Evolutionary conservation across 495 filamentous ascomycete genomes (phyloP).

Genomic region (Ramalina intermedia): DNA sequence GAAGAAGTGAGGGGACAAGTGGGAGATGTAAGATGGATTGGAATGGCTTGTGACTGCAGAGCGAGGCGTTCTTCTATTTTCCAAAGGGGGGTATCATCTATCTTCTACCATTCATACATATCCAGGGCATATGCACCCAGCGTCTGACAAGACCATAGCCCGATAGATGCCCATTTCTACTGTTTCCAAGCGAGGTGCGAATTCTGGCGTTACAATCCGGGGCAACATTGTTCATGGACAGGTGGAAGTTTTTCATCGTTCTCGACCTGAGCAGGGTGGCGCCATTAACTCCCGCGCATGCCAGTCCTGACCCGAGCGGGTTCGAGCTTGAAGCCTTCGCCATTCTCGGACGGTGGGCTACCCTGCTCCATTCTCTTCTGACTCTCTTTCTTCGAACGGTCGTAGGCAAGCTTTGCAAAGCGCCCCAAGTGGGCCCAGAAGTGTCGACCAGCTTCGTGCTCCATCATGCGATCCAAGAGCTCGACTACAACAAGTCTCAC

Average conservation of each 20-base stretch:
- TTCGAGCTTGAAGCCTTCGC: constrained; percentile 1
- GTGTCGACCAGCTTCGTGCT: constrained; percentile 81
- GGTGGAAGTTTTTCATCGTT: too few relatives aligned
- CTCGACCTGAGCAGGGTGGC: not conserved
- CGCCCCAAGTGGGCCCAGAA: constrained; percentile 80
- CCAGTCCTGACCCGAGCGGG: constrained; percentile 5
- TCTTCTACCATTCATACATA: not conserved
- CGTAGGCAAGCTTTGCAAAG: constrained; percentile 65
- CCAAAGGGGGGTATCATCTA: constrained; percentile 1
- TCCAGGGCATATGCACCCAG: not conserved
- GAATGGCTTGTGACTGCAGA: not conserved
- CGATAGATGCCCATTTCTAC: too few relatives aligned
- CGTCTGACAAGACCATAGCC: too few relatives aligned
- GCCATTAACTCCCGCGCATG: not conserved
- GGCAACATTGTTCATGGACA: too few relatives aligned
- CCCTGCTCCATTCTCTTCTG: constrained; percentile 3
- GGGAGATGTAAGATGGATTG: not conserved
- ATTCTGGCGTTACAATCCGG: too few relatives aligned
- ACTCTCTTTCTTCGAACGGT: constrained; percentile 24
- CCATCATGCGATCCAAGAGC: constrained; percentile 65
- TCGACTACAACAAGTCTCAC: constrained; percentile 67
- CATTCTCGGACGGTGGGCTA: constrained; percentile 4
- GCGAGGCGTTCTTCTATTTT: not conserved
- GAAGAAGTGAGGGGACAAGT: constrained; percentile 1
- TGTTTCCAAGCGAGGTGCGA: not conserved